phyloP scores from a whole-genome alignment of 495 filamentous ascomycete species.

The Xylaria telfairii region DNA sequence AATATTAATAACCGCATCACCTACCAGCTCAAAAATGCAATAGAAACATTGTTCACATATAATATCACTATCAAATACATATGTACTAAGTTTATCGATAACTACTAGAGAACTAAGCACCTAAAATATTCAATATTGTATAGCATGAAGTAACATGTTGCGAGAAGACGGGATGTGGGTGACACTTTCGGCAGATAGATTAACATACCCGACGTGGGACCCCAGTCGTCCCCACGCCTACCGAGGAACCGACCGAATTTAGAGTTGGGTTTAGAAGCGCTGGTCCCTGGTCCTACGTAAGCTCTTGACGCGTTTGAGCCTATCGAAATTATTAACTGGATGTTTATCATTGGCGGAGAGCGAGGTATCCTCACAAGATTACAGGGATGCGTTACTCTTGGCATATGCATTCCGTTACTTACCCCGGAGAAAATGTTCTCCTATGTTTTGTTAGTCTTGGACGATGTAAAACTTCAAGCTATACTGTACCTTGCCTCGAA shows the following conservation, averaged over 20 bases:
- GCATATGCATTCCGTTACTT: background rate
- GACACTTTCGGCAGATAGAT: constrained; percentile 8
- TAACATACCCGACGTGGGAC: background rate
- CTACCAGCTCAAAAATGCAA: background rate
- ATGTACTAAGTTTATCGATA: background rate
- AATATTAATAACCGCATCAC: background rate
- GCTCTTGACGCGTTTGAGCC: background rate
- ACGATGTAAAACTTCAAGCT: background rate
- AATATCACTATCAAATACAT: background rate
- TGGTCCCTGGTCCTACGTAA: constrained; percentile 1
- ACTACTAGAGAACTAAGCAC: background rate
- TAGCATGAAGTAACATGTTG: background rate
- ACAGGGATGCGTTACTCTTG: background rate
- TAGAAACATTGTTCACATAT: background rate
- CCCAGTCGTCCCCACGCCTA: background rate
- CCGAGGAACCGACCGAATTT: background rate
- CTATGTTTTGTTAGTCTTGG: background rate
- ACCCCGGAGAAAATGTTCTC: background rate
- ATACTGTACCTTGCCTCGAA: background rate
- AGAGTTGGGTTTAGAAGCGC: background rate
- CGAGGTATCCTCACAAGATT: background rate
- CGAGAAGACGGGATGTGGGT: background rate
- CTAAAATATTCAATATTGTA: background rate
- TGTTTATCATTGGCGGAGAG: background rate
- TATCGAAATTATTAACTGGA: background rate